Evolutionary conservation across 305 asterid species (phyloP), one percentile per base, ranked within the genome.

Genomic region (Fraxinus greggii): DNA sequence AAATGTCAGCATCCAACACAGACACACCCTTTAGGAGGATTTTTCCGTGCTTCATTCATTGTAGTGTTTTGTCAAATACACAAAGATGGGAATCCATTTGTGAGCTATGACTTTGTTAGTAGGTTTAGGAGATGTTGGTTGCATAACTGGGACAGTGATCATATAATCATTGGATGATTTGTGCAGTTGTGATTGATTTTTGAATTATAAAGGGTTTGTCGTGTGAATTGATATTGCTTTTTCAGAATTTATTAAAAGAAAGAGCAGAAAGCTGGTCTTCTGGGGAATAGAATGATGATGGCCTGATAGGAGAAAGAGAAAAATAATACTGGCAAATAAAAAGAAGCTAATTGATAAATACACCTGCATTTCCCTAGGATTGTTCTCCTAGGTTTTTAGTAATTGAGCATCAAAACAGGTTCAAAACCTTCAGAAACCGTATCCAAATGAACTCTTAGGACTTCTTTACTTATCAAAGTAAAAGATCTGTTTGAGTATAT

Each of bases 291-390:
- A 54, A 72, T 19, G 56, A 15, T 56, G 12, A 21, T 56, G 26
- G 9, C 67, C 67, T 56, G 67, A 21, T 56, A 31, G 51, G 33
- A 56, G 32, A n/a, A 56, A 80, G 33, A 32, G 73, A 61, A 29
- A 42, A 51, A 48, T 24, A 51, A 10, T 24, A 17, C 42, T 9
- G 17, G 61, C 51, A 61, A 78, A 51, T 54, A 12, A 56, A 26
- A 80, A 24, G 17, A 56, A 51, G 54, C 83, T 80, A 51, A 40
- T 32, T 72, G n/a, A 9, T 9, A 51, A 9, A 15, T 80, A 59
- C 38, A 24, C 40, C 26, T 36, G 15, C 10, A 40, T 79, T 38
- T 38, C 82, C 67, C 29, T 67, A 61, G 67, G 82, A 42, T 36
- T 38, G 31, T 79, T 15, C 48, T 79, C 63, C 31, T 67, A 38